Evolutionary conservation across 371 early-diverging fungal genomes (phyloP).

Genomic region (Mucor lusitanicus): DNA sequence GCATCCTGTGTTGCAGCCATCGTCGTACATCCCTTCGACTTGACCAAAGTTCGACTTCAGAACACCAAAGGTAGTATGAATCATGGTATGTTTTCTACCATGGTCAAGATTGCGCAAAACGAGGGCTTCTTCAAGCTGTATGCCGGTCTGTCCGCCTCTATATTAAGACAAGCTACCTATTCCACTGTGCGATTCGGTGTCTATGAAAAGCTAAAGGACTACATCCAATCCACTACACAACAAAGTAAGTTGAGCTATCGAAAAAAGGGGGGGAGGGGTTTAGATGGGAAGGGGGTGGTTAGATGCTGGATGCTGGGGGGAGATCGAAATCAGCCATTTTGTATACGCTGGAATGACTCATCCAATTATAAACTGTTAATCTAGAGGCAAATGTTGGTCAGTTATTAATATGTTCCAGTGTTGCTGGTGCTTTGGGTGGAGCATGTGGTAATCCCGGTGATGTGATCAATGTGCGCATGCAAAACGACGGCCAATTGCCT

Average conservation of each 20-base stretch:
- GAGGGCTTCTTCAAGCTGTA: constrained; percentile 65
- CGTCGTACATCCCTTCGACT: constrained; percentile 83
- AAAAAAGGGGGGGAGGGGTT: neutral
- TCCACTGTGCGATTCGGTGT: constrained; percentile 80
- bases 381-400: constrained; percentile 24
- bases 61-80: constrained; percentile 58
- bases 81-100: constrained; percentile 55
- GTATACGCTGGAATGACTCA: constrained; percentile 19
- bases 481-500: constrained; percentile 80
- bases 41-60: constrained; percentile 86
- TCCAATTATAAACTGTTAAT: constrained; percentile 11
- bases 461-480: constrained; percentile 83
- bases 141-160: constrained; percentile 71
- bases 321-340: neutral
- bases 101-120: constrained; percentile 50
- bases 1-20: constrained; percentile 65
- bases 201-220: constrained; percentile 69
- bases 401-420: constrained; percentile 62
- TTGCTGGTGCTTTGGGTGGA: constrained; percentile 81
- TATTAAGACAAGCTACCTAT: constrained; percentile 79
- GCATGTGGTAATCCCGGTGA: constrained; percentile 85
- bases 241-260: constrained; percentile 42
- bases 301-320: neutral
- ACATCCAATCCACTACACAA: constrained; percentile 43
- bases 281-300: neutral